These are phyloP conservation scores for Termitomyces eurrhizus DNA, from an alignment of 768 basidiomycete genomes.

Conservation along the genomic window DNA sequence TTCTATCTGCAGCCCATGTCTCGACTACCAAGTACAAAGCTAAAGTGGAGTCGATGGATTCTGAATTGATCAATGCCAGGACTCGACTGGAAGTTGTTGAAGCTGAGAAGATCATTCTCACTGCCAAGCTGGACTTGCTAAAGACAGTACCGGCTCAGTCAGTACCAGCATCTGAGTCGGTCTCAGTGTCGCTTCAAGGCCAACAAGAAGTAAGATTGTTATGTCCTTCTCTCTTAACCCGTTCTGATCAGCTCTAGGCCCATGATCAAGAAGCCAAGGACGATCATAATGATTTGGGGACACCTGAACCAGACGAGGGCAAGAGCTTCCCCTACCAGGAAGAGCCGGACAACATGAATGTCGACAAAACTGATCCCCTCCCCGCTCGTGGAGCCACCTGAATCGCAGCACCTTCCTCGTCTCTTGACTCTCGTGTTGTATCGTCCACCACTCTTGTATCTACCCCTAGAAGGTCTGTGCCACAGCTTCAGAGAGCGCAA, in stretches of 20 bases:
- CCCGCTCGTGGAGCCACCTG: neutral
- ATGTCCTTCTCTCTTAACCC: neutral
- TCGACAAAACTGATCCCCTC: neutral
- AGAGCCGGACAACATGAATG: neutral
- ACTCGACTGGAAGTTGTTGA: no score
- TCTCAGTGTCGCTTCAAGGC: neutral
- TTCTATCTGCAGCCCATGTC: no score
- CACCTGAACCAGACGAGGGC: neutral
- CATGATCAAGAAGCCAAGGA: neutral
- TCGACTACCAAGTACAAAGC: no score
- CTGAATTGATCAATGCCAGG: no score
- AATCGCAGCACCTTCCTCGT: neutral
- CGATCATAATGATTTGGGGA: neutral
- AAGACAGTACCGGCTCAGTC: neutral
- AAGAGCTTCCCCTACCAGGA: neutral
- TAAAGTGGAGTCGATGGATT: no score
- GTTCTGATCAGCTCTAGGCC: neutral
- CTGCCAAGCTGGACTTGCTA: no score
- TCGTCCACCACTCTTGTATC: neutral
- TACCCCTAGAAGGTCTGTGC: neutral
- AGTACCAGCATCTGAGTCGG: no score
- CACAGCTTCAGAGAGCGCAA: neutral
- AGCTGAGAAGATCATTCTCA: no score
- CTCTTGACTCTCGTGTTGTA: neutral
- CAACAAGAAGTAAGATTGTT: neutral